Evolutionary conservation across 1,139 yeast species (phyloP), one percentile per base, ranked within the genome.

Genomic region (Meyerozyma elateridarum): DNA sequence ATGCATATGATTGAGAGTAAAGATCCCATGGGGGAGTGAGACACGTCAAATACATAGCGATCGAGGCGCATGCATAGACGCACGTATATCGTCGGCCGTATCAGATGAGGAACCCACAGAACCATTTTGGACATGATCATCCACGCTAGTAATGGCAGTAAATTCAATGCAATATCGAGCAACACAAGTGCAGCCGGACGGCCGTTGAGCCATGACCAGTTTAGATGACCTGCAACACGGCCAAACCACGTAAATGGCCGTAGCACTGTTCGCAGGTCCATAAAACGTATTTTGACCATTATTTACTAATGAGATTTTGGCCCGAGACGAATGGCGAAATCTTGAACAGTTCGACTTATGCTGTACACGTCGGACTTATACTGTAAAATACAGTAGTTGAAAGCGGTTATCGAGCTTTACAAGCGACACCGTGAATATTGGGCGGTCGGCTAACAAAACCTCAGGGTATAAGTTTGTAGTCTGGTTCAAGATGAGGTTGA

Each of bases 41-140:
- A 12, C 17, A 24, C 9, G 14, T 15, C 15, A n/a, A 27, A 27
- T n/a, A 27, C 20, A 12, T 18, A 27, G 6, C n/a, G 12, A 12
- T 27, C 29, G 15, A 27, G 29, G 9, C 29, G 22, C 22, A 19
- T 17, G 22, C 29, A 27, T 6, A 27, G 16, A 5, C 29, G 22
- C 8, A 16, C 22, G 11, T 19, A 19, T 12, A 27, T 27, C 12
- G 29, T 22, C 3, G 29, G 29, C 8, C 29, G 22, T 4, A 17
- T 3, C n/a, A 8, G 22, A 5, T 27, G 12, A 12, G 29, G 22
- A 6, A 27, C 8, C 22, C 9, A 9, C 17, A 16, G 20, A 9
- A 27, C 22, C 17, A 12, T 16, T 17, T 19, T 18, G 15, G 22
- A 8, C n/a, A 18, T n/a, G 5, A 20, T 2, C 4, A 27, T 8